phyloP scores from a whole-genome alignment of 1,139 yeast genomes.

The Pichia sp. region DNA sequence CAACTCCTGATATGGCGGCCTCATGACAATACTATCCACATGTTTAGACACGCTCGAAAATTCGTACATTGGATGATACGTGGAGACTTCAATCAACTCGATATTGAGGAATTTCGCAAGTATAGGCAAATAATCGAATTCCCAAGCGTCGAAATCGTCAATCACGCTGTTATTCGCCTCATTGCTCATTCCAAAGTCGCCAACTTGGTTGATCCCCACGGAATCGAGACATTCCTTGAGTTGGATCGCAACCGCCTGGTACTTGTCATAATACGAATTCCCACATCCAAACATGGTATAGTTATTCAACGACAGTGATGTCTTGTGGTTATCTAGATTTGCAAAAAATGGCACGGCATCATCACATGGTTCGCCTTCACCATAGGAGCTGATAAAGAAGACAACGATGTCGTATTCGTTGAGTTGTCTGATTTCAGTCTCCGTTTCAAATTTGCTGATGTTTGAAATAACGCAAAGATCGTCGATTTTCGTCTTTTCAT shows the following conservation, averaged over 20 bases:
- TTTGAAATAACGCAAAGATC: slow-evolving; percentile 32
- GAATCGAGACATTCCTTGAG: slow-evolving; percentile 46
- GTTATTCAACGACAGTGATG: slow-evolving; percentile 17
- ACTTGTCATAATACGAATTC: slow-evolving; percentile 87
- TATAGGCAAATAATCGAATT: slow-evolving; percentile 65
- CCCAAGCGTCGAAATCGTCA: slow-evolving; percentile 92
- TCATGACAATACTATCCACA: slow-evolving; percentile 36
- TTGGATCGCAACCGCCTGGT: slow-evolving; percentile 76
- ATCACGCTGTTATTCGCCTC: slow-evolving; percentile 92
- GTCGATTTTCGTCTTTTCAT: slow-evolving; percentile 61
- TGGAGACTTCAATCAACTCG: slow-evolving; percentile 47
- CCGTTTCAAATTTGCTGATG: not conserved
- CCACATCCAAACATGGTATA: slow-evolving; percentile 88
- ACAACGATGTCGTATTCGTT: slow-evolving; percentile 48
- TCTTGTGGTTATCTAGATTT: slow-evolving; percentile 33
- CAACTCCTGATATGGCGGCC: slow-evolving; percentile 66
- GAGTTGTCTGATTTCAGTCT: slow-evolving; percentile 22
- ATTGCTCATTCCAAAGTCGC: slow-evolving; percentile 82
- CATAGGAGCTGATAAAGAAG: slow-evolving; percentile 87
- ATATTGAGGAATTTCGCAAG: slow-evolving; percentile 33
- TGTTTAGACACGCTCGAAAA: slow-evolving; percentile 36
- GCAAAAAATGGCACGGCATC: slow-evolving; percentile 72
- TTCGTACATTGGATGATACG: slow-evolving; percentile 11
- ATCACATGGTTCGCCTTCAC: slow-evolving; percentile 98
- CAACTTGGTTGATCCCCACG: slow-evolving; percentile 69